phyloP scores from a whole-genome alignment of 169 alveolate species.

The Eimeria tenella region DNA sequence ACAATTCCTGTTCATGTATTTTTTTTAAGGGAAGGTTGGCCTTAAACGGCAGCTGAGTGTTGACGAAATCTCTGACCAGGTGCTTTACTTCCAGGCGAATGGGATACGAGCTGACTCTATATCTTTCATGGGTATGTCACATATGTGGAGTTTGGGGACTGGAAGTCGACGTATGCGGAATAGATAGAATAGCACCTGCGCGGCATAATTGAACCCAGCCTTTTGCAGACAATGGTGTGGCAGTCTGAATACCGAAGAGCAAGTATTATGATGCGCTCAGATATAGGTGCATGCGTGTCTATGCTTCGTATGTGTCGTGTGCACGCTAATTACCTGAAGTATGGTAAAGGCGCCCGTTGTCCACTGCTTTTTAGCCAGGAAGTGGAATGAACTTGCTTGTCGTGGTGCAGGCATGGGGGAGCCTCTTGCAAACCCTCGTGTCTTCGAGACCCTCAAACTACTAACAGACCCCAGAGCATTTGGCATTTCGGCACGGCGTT shows the following conservation, averaged over 20 bases:
- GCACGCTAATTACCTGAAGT: too few relatives aligned
- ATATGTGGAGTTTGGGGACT: neutral
- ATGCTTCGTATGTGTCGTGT: too few relatives aligned
- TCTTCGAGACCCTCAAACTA: constrained; percentile 88
- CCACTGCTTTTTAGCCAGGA: too few relatives aligned
- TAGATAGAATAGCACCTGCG: too few relatives aligned
- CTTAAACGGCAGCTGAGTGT: constrained; percentile 89
- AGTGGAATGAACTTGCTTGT: neutral
- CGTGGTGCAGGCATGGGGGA: constrained; percentile 90
- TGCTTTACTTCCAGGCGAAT: constrained; percentile 85
- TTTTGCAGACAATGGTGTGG: too few relatives aligned
- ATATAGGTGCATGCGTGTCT: too few relatives aligned
- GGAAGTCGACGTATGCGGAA: neutral
- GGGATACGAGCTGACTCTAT: constrained; percentile 87
- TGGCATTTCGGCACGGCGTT: constrained; percentile 87
- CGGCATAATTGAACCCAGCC: too few relatives aligned
- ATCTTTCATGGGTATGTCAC: constrained; percentile 89
- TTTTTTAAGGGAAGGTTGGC: constrained; percentile 87
- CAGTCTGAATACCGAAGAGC: too few relatives aligned
- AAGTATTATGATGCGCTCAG: too few relatives aligned
- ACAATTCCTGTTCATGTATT: neutral
- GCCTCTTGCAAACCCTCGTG: constrained; percentile 92
- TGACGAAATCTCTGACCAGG: constrained; percentile 92
- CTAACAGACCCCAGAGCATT: constrained; percentile 84
- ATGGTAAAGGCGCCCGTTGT: too few relatives aligned